Conservation (phyloP, 2,329 filamentous ascomycete genomes). For the Cladosporium sp. region DNA sequence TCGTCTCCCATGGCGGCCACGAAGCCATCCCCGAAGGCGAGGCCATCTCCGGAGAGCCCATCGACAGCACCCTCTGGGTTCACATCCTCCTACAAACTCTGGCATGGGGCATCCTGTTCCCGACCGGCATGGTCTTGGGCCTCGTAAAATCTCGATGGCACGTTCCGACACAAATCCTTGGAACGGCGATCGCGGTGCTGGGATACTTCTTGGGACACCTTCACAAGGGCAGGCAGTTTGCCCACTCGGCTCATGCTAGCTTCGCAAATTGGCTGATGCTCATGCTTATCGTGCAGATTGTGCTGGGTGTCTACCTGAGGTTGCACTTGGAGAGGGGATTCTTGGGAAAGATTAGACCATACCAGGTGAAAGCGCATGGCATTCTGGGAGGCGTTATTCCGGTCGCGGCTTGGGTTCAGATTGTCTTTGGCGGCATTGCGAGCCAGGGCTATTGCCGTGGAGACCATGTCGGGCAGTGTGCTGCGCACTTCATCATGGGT, state of each 20-base stretch:
- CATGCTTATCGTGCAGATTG: slow-evolving; percentile 73
- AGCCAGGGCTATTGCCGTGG: slow-evolving; percentile 88
- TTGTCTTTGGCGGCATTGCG: slow-evolving; percentile 94
- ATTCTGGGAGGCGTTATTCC: slow-evolving; percentile 86
- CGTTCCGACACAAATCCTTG: slow-evolving; percentile 80
- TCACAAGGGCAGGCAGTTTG: slow-evolving; percentile 87
- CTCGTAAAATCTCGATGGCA: slow-evolving; percentile 92
- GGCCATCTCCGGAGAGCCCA: slow-evolving; percentile 69
- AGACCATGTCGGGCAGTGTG: slow-evolving; percentile 88
- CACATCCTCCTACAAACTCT: slow-evolving; percentile 89
- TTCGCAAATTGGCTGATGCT: slow-evolving; percentile 83
- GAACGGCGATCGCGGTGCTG: slow-evolving; percentile 72
- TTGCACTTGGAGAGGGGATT: slow-evolving; percentile 85
- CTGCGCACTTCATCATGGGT: slow-evolving; percentile 98
- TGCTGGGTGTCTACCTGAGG: slow-evolving; percentile 82
- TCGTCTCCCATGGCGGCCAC: slow-evolving; percentile 56
- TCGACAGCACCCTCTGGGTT: slow-evolving; percentile 87
- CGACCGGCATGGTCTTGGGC: slow-evolving; percentile 91
- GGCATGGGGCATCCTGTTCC: slow-evolving; percentile 89
- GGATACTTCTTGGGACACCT: slow-evolving; percentile 91
- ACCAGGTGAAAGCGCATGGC: slow-evolving; percentile 62
- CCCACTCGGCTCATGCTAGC: slow-evolving; percentile 74
- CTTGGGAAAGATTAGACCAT: slow-evolving; percentile 69
- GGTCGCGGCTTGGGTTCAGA: slow-evolving; percentile 84
- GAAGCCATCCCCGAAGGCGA: slow-evolving; percentile 67